phyloP scores from a whole-genome alignment of 2,329 filamentous ascomycete species.

The Fusarium torreyae region DNA sequence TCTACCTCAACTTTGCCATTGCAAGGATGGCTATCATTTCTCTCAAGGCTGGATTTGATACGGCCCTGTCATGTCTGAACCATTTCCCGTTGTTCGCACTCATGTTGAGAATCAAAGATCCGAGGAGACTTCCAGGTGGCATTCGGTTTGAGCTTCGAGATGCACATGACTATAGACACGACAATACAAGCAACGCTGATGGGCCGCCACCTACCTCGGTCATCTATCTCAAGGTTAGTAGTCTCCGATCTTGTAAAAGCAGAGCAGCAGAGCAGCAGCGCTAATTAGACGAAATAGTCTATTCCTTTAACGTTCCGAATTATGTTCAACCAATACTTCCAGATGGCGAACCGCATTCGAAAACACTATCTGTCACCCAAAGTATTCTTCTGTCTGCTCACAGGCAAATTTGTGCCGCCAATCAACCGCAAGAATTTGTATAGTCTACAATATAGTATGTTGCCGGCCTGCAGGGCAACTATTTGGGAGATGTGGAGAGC shows the following conservation, averaged over 20 bases:
- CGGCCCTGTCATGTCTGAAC: constrained; percentile 91
- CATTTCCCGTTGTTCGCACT: constrained; percentile 98
- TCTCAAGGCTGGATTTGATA: constrained; percentile 92
- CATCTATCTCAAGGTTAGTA: constrained; percentile 83
- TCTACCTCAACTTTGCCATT: constrained; percentile 95
- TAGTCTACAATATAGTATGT: constrained; percentile 97
- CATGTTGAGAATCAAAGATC: constrained; percentile 96
- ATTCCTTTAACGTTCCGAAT: constrained; percentile 90
- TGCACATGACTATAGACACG: constrained; percentile 68
- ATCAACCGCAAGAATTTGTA: constrained; percentile 96
- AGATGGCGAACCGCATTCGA: constrained; percentile 90
- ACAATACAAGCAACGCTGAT: constrained; percentile 58
- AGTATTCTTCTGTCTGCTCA: constrained; percentile 89
- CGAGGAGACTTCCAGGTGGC: constrained; percentile 85
- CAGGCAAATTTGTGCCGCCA: constrained; percentile 92
- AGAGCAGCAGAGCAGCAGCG: background rate
- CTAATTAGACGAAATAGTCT: constrained; percentile 67
- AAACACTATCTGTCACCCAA: constrained; percentile 95
- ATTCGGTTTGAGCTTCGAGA: constrained; percentile 92
- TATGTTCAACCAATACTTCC: constrained; percentile 98
- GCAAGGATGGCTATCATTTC: constrained; percentile 96
- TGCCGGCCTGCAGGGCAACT: constrained; percentile 84
- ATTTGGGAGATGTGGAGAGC: constrained; percentile 89
- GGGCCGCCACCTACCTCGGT: constrained; percentile 80
- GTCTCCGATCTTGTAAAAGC: too few species aligned